Percentiles rank a stretch among this genome's conserved stretches.
phyloP scores from a whole-genome alignment of 1,139 yeast genomes.

The Diutina rugosa region DNA sequence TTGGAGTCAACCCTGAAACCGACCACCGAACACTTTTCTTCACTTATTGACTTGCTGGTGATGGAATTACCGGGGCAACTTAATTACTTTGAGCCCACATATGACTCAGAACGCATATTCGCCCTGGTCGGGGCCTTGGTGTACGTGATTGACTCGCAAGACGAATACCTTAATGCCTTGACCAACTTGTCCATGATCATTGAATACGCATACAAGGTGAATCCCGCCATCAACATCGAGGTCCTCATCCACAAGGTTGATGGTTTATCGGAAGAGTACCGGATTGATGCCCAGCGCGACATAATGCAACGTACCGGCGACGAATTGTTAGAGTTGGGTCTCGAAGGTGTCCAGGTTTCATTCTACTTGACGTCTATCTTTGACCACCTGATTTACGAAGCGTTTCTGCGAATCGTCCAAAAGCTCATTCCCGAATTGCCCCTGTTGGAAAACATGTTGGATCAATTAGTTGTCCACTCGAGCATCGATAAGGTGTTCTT shows the following conservation, averaged over 20 bases:
- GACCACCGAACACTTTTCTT: constrained; percentile 62
- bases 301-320: constrained; percentile 94
- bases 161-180: constrained; percentile 84
- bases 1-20: constrained; percentile 87
- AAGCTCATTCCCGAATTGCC: constrained; percentile 84
- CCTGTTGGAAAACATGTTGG: constrained; percentile 76
- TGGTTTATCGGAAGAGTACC: constrained; percentile 85
- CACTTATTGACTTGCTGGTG: constrained; percentile 79
- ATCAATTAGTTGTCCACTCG: constrained; percentile 78
- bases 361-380: constrained; percentile 88
- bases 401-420: constrained; percentile 86
- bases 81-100: constrained; percentile 74
- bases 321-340: constrained; percentile 76
- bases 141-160: constrained; percentile 90
- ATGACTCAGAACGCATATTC: constrained; percentile 68
- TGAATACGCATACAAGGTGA: constrained; percentile 76
- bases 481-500: constrained; percentile 86
- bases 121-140: constrained; percentile 85
- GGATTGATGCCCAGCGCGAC: constrained; percentile 90
- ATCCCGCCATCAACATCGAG: constrained; percentile 80
- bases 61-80: constrained; percentile 95
- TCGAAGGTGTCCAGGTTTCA: constrained; percentile 83
- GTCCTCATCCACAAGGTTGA: constrained; percentile 92
- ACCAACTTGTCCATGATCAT: constrained; percentile 83
- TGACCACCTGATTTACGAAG: constrained; percentile 93